Conservation (phyloP, 208 protist species). For the Leishmania mexicana region DNA sequence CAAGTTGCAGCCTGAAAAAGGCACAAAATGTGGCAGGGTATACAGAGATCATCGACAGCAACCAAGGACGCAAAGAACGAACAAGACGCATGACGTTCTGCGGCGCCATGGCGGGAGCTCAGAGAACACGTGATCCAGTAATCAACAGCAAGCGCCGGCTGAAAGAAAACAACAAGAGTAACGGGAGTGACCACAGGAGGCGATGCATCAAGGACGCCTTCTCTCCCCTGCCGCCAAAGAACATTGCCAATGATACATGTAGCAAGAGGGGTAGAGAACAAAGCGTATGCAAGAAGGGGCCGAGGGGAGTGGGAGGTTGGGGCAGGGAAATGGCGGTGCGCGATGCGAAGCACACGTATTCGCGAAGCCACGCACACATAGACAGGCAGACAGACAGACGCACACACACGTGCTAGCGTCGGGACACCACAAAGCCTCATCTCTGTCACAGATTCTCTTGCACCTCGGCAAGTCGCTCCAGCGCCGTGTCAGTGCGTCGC, state of each 20-base stretch:
- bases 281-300: too few species aligned
- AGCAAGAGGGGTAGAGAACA: too few species aligned
- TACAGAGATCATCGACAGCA: background rate
- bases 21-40: background rate
- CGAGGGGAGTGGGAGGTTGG: background rate
- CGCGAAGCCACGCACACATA: background rate
- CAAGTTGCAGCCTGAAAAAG: background rate
- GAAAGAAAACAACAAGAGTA: conserved; percentile 15
- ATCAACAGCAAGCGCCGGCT: background rate
- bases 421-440: too few species aligned
- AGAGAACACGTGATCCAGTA: background rate
- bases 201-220: too few species aligned
- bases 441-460: too few species aligned
- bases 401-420: background rate
- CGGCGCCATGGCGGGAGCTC: background rate
- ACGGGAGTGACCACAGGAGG: background rate
- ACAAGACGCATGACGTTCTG: background rate
- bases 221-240: too few species aligned
- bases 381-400: background rate
- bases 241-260: too few species aligned
- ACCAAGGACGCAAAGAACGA: background rate
- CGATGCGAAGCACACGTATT: too few species aligned
- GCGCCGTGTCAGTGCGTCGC: background rate
- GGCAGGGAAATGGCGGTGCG: too few species aligned
- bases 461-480: background rate